Percentiles rank a stretch among this genome's conserved stretches.
Evolutionary conservation across 176 grass and related monocot genomes (phyloP).

Genomic region (Guadua angustifolia): DNA sequence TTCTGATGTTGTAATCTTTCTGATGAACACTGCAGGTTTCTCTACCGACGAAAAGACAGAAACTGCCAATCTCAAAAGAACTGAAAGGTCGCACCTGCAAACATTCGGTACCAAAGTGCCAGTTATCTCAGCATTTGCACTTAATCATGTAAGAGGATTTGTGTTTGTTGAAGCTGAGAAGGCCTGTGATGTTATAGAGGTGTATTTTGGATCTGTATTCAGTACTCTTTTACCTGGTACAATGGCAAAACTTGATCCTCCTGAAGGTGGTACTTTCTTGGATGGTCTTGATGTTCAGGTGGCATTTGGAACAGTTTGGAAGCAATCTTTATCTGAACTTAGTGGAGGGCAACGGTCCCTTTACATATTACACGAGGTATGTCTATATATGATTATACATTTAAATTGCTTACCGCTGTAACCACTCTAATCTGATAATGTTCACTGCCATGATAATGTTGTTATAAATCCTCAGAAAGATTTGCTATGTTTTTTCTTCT

Average conservation of each 20-base stretch:
- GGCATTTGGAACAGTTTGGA: constrained; percentile 96
- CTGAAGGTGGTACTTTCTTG: constrained; percentile 85
- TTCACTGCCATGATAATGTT: not conserved
- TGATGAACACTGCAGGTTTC: too few species aligned
- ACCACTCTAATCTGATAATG: constrained; percentile 10
- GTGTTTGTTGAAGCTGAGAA: too few species aligned
- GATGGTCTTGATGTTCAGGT: constrained; percentile 98
- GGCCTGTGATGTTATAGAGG: too few species aligned
- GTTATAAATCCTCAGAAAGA: not conserved
- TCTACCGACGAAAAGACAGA: too few species aligned
- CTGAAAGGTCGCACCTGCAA: too few species aligned
- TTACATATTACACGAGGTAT: constrained; percentile 98
- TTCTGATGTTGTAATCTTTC: too few species aligned
- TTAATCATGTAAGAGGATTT: too few species aligned
- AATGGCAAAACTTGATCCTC: constrained; percentile 96
- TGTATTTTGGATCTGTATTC: constrained; percentile 99
- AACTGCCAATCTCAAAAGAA: too few species aligned
- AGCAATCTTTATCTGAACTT: constrained; percentile 95
- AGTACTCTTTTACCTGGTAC: constrained; percentile 92
- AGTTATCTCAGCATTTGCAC: too few species aligned
- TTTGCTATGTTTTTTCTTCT: not conserved
- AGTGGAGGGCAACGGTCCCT: constrained; percentile 97
- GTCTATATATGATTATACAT: constrained; percentile 8
- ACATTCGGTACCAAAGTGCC: too few species aligned
- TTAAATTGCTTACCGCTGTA: constrained; percentile 31